Conservation (phyloP, 495 filamentous ascomycete species). For the Tuber magnatum region DNA sequence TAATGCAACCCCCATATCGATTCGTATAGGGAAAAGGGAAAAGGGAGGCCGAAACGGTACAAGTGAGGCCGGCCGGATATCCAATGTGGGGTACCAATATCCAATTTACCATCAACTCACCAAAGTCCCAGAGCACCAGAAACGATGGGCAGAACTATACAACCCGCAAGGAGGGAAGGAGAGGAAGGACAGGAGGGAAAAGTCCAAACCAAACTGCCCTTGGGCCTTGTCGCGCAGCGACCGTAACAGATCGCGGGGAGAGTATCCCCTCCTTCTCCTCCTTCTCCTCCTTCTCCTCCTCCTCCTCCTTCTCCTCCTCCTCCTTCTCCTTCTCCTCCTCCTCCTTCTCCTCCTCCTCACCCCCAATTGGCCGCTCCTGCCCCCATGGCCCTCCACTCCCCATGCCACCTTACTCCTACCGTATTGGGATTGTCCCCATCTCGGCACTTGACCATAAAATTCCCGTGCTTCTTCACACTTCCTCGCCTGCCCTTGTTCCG, state of each 20-base stretch:
- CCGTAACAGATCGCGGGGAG: conserved; percentile 39
- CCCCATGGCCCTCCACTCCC: conserved; percentile 22
- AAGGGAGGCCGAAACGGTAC: neutral
- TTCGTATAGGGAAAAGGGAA: neutral
- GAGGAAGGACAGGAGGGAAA: neutral
- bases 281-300: neutral
- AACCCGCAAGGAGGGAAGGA: conserved; percentile 17
- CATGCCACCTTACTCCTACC: conserved; percentile 29
- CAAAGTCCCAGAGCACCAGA: neutral
- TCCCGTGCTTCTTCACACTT: conserved; percentile 11
- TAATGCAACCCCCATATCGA: neutral
- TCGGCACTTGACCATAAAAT: conserved; percentile 29
- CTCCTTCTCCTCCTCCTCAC: conserved; percentile 6
- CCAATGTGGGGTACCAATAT: conserved; percentile 32
- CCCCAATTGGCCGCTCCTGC: conserved; percentile 28
- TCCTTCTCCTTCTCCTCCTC: neutral
- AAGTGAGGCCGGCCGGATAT: conserved; percentile 22
- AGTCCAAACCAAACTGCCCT: conserved; percentile 35
- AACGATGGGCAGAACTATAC: neutral
- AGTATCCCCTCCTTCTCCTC: conserved; percentile 13
- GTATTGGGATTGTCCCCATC: conserved; percentile 32
- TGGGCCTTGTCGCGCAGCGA: conserved; percentile 19
- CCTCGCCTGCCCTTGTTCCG: conserved; percentile 11
- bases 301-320: neutral
- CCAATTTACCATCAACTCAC: neutral